Evolutionary conservation across 2,329 filamentous ascomycete species (phyloP), one percentile per base, ranked within the genome.

Genomic region (Penicillium nordicum): DNA sequence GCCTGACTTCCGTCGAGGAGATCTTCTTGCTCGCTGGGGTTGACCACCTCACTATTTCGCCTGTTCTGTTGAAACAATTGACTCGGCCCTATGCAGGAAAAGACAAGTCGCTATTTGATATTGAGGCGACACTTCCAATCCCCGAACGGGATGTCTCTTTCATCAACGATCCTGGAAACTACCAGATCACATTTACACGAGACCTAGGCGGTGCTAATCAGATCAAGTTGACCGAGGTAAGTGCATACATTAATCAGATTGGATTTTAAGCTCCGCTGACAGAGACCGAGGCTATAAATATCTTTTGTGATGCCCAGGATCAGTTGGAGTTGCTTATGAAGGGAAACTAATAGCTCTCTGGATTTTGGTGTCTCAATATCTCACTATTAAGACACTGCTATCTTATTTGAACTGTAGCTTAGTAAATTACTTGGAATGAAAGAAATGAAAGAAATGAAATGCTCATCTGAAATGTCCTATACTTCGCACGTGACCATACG

Each of bases 31-130:
- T 87, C 1, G 81, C 82, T 1, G 83, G 84, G 0, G 79, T 81
- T 1, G 74, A 84, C 37, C 81, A 85, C 65, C 80, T 88, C 23
- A 87, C 84, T 0, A 76, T 88, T 36, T 76, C 83, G 0, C 83
- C 84, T 0, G 71, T 70, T 0, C 69, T 87, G 2, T 71, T 88
- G 27, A 69, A 69, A 9, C 71, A 78, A 34, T 73, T 85, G n/a
- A 72, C 76, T 0, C 68, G 71, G 12, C 74, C 74, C 70, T 71
- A 68, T 57, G 68, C 30, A 69, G 69, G 1, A 47, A 73, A 53
- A 67, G 70, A 25, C 63, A 69, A 41, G 59, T 74, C 50, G 54
- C 69, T 71, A 14, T 69, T 72, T 50, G 67, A 68, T 53, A 36
- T 53, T n/a, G 60, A 57, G 0, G 25, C 57, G 3, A 47, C 59